A percentile compares a stretch with the other conserved stretches of the same genome.
Evolutionary conservation across 129 eudicot species (phyloP).

Genomic region (Heracleum sosnowskyi): DNA sequence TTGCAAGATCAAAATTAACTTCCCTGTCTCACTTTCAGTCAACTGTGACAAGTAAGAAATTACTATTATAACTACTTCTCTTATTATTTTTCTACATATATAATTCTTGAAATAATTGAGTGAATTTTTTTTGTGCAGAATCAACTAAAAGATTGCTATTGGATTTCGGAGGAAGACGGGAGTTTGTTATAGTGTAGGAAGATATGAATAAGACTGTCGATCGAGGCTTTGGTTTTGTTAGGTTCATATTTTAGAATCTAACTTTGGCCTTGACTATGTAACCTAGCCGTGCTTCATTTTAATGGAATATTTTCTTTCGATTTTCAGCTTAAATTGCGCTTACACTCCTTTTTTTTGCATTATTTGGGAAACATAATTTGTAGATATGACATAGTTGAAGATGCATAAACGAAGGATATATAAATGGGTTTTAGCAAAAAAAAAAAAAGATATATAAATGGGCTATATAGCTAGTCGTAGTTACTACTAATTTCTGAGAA

Average conservation of each 20-base stretch:
- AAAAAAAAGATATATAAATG: no score
- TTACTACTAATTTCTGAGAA: no score
- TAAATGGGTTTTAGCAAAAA: no score
- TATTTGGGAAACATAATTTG: not conserved
- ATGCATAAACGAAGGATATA: not conserved
- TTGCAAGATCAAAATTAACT: constrained; percentile 33
- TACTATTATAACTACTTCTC: no score
- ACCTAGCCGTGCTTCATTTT: not conserved
- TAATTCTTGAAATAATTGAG: not conserved
- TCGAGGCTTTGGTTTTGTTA: constrained; percentile 4
- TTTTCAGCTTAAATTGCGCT: not conserved
- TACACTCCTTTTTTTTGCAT: not conserved
- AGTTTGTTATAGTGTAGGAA: not conserved
- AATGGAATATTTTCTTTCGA: not conserved
- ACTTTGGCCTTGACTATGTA: constrained; percentile 8
- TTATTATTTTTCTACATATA: not conserved
- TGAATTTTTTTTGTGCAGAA: constrained; percentile 19
- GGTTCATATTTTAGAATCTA: not conserved
- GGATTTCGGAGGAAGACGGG: not conserved
- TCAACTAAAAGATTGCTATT: constrained; percentile 20
- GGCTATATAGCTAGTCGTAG: no score
- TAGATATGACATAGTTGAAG: not conserved
- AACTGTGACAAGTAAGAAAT: constrained; percentile 28
- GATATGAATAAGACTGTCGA: constrained; percentile 26
- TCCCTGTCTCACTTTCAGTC: constrained; percentile 31